Percentiles rank a stretch among this genome's conserved stretches.
Evolutionary conservation across 805 yeast species (phyloP).

Genomic region (Starmera amethionina): DNA sequence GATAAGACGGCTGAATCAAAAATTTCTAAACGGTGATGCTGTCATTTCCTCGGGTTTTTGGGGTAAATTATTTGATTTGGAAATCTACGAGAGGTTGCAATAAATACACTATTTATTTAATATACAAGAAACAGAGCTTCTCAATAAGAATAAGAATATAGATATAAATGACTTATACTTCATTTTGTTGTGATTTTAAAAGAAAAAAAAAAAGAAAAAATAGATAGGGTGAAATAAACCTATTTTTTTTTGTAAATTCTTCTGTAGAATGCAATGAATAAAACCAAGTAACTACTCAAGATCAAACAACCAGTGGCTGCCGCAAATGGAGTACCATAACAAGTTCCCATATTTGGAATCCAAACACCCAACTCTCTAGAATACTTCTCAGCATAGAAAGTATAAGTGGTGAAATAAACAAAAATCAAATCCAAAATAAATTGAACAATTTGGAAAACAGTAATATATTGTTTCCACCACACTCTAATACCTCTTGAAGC

Average conservation of each 20-base stretch:
- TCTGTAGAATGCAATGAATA: conserved; percentile 90
- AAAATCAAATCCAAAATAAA: conserved; percentile 82
- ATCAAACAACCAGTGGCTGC: conserved; percentile 87
- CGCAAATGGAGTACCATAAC: conserved; percentile 89
- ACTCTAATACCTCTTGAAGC: conserved; percentile 89
- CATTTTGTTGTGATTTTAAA: too few relatives aligned
- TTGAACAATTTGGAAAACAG: conserved; percentile 90
- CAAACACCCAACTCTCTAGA: conserved; percentile 27
- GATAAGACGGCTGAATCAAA: too few relatives aligned
- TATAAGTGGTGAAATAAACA: conserved; percentile 90
- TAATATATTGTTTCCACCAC: conserved; percentile 99
- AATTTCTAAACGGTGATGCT: too few relatives aligned
- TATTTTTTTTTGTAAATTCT: conserved; percentile 59
- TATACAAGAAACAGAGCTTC: too few relatives aligned
- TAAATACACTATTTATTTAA: too few relatives aligned
- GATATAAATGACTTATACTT: too few relatives aligned
- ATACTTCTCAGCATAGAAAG: conserved; percentile 73
- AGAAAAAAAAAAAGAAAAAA: too few relatives aligned
- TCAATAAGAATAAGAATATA: too few relatives aligned
- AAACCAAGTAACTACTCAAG: conserved; percentile 76
- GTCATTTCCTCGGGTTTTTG: too few relatives aligned
- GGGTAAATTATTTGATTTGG: too few relatives aligned
- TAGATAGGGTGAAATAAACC: too few relatives aligned
- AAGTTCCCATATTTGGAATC: conserved; percentile 74
- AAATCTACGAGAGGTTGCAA: too few relatives aligned